These are phyloP conservation scores for Acacia crassicarpa DNA, from an alignment of 306 rosid genomes.

Conservation along the genomic window DNA sequence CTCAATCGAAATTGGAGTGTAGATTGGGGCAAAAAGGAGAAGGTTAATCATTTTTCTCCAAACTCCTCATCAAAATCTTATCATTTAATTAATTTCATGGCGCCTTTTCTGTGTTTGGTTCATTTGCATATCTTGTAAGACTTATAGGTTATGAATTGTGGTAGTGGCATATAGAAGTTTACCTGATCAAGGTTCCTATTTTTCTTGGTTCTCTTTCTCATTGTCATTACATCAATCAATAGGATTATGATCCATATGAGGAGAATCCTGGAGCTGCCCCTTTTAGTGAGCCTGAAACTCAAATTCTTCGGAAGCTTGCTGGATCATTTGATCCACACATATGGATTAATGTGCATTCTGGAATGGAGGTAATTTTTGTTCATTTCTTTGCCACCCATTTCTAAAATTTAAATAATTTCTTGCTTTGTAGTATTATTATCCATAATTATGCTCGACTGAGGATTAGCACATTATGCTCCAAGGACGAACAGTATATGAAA, in stretches of 20 bases:
- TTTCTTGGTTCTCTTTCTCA: slow-evolving; percentile 24
- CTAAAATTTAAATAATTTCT: slow-evolving; percentile 12
- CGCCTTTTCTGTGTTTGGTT: neutral
- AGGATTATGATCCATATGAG: slow-evolving; percentile 98
- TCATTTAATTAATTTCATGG: neutral
- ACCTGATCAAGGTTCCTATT: slow-evolving; percentile 13
- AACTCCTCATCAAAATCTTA: neutral
- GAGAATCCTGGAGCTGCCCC: slow-evolving; percentile 94
- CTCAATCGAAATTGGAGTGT: slow-evolving; percentile 98
- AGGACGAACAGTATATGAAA: slow-evolving; percentile 17
- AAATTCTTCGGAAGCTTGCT: slow-evolving; percentile 88
- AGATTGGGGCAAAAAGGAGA: slow-evolving; percentile 99
- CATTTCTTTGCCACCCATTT: slow-evolving; percentile 7
- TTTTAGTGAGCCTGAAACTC: slow-evolving; percentile 98
- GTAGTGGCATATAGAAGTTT: slow-evolving; percentile 2
- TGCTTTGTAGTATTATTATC: slow-evolving; percentile 21
- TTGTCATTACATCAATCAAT: slow-evolving; percentile 29
- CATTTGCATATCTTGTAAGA: slow-evolving; percentile 18
- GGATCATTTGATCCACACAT: slow-evolving; percentile 88
- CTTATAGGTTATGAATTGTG: neutral
- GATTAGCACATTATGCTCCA: slow-evolving; percentile 20
- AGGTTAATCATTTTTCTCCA: slow-evolving; percentile 50
- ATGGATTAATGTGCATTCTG: slow-evolving; percentile 98
- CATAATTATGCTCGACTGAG: slow-evolving; percentile 7
- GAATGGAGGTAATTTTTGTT: slow-evolving; percentile 78